These are phyloP conservation scores for Fusarium bulbicola DNA, from an alignment of 2,329 filamentous ascomycete genomes.

Conservation along the genomic window DNA sequence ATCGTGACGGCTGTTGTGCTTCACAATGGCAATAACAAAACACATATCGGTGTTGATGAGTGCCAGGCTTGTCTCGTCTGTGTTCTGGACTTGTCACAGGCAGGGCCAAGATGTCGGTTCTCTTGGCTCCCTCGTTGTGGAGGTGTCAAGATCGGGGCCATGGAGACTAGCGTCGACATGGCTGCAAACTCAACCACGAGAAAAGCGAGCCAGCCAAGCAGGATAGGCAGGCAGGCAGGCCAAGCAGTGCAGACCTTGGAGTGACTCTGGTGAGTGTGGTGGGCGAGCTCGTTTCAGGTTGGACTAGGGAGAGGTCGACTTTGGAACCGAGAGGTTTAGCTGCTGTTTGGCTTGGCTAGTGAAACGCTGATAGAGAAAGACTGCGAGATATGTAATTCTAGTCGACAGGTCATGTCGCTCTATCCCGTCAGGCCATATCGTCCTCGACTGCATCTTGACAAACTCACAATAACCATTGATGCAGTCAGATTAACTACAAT, in stretches of 20 bases:
- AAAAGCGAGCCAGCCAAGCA: neutral
- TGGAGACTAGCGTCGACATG: slow-evolving; percentile 15
- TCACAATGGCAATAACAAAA: slow-evolving; percentile 16
- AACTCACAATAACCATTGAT: neutral
- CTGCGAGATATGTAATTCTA: neutral
- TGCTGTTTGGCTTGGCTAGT: neutral
- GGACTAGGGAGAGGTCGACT: slow-evolving; percentile 13
- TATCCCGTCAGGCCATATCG: neutral
- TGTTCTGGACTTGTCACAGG: slow-evolving; percentile 25
- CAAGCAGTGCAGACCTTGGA: neutral
- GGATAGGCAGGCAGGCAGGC: no score
- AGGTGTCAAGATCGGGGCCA: slow-evolving; percentile 39
- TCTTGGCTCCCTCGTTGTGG: slow-evolving; percentile 8
- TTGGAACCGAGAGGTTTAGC: neutral
- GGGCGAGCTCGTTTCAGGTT: slow-evolving; percentile 40
- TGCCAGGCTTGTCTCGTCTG: slow-evolving; percentile 28
- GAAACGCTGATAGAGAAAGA: neutral
- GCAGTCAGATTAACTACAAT: neutral
- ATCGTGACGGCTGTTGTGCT: slow-evolving; percentile 28
- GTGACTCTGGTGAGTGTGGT: slow-evolving; percentile 27
- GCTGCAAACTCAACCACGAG: neutral
- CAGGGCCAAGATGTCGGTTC: slow-evolving; percentile 6
- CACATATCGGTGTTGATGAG: slow-evolving; percentile 4
- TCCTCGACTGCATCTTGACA: neutral
- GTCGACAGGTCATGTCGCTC: neutral